phyloP scores from a whole-genome alignment of 192 early-diverging fungal species.

The Funneliformis geosporum region DNA sequence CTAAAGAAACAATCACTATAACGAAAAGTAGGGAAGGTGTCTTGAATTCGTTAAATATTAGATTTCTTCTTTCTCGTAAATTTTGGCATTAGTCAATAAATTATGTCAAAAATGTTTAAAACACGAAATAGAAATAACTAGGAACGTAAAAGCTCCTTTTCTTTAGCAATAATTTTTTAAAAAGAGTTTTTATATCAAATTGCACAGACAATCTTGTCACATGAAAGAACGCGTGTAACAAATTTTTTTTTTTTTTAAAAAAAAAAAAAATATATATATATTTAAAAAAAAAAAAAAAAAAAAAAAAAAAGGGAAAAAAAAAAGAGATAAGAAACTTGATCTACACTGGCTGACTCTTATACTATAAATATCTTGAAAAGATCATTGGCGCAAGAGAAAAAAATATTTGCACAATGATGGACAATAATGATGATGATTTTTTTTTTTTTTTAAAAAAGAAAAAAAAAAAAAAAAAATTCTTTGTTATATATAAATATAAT shows the following conservation, averaged over 20 bases:
- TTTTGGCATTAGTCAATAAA: not conserved
- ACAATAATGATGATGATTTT: no score
- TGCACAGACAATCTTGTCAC: not conserved
- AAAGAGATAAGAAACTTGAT: no score
- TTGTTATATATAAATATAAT: no score
- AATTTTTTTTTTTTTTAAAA: not conserved
- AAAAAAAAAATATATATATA: no score
- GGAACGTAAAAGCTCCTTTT: not conserved
- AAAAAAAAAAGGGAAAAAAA: not conserved
- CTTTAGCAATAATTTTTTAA: not conserved
- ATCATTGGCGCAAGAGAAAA: no score
- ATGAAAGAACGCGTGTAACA: not conserved
- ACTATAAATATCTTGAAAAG: no score
- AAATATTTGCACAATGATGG: no score
- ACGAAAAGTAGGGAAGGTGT: not conserved
- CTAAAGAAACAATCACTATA: not conserved
- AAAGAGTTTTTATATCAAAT: not conserved
- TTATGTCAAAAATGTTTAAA: not conserved
- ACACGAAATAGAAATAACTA: not conserved
- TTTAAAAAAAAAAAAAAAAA: no score
- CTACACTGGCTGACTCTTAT: no score
- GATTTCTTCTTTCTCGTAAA: not conserved
- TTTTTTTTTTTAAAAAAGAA: no score
- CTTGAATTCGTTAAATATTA: not conserved
- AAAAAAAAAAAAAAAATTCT: no score